Evolutionary conservation across 2,329 filamentous ascomycete species (phyloP), one percentile per base, ranked within the genome.

Genomic region (Penicillium fuscoglaucum): DNA sequence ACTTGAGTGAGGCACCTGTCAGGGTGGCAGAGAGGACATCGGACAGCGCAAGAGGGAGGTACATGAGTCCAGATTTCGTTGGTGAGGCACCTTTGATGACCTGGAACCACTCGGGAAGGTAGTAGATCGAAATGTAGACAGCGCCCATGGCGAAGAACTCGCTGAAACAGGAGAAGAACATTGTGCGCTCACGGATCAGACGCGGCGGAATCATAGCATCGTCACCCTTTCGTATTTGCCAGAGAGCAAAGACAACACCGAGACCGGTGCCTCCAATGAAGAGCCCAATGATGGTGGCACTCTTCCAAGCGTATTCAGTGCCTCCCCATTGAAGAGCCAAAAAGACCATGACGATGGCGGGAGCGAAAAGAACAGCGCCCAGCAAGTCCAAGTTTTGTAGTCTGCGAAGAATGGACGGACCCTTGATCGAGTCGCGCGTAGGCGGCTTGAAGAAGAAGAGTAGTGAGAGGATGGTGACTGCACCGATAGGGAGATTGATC

Each of bases 41-140:
- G 28, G 43, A 45, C 2, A 45, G 24, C 2, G 43, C 43, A 3
- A 45, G 17, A 7, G 43, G 43, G 9, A 45, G 43, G 15, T 45
- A 45, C 43, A 45, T 45, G 24, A n/a, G 4, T 13, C 43, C 43
- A 13, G 43, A 45, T 29, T 45, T 45, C 2, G 43, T 45, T 12
- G 59, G 39, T 7, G 55, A 52, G 21, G 51, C 57, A 3, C 26
- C 31, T 52, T 60, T 50, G 6, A 62, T 39, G 12, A 51, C 54
- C 45, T 62, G 60, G 24, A 62, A 62, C 40, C 35, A 62, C 26
- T 55, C 43, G 8, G 60, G 57, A 2, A 62, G 57, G 24, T 62
- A 60, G 39, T 62, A 60, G 1, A 45, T 45, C 12, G 47, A 45
- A 8, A 51, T 50, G 9, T 37, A 47, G 6, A 54, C 24, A n/a